Evolutionary conservation across 371 early-diverging fungal species (phyloP), one percentile per base, ranked within the genome.

Genomic region (Mucor ambiguus): DNA sequence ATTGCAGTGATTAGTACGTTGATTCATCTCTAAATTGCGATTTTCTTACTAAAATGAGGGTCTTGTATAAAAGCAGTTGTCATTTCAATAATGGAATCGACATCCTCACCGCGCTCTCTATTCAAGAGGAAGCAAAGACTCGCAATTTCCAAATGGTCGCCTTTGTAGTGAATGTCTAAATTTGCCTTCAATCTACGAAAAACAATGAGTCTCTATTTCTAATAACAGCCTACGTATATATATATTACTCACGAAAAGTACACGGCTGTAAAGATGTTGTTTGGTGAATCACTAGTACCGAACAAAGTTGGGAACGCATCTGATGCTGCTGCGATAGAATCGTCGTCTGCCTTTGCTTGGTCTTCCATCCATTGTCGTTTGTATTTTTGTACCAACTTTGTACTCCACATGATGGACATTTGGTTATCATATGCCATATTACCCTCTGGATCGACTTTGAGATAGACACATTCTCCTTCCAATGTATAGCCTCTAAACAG

Each of bases 351-450:
- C 28, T 67, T 68, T 12, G 49, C 30, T 16, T 75, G 69, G 32
- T 67, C 69, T 35, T 75, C 75, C 61, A 64, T 64, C 66, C 69
- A 73, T 16, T 73, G 73, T 22, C 64, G 66, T 14, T 57, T 67
- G 16, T 69, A 73, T 35, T 57, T 69, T 30, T 63, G 67, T 4
- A 67, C 12, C 8, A 73, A 37, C 24, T 44, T 60, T 20, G 29
- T 29, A 22, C 64, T 72, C 3, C 63, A 20, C 9, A 30, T 12
- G 14, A 29, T 30, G 28, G 58, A 55, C 4, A 20, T 52, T 9
- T 20, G 4, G 14, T 49, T 56, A 20, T 67, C 46, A 2, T 57
- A 33, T n/a, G 46, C 37, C 8, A 72, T n/a, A 2, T 16, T 14
- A 8, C 57, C 72, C 3, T 57, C 26, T 16, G 58, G 11, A 16